Evolutionary conservation across 371 early-diverging fungal genomes (phyloP).

Genomic region (Blakeslea trispora): DNA sequence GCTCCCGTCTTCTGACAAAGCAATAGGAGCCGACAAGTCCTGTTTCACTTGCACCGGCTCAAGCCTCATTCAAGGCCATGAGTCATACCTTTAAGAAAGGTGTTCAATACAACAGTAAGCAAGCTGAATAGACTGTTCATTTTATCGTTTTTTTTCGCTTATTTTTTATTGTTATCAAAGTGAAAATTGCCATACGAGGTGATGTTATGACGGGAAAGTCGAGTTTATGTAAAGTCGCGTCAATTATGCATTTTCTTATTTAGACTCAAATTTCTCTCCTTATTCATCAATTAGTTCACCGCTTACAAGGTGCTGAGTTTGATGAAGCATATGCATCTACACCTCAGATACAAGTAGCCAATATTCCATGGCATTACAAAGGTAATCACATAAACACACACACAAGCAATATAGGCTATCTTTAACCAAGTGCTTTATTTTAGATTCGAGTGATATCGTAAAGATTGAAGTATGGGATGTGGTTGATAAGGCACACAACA

Average conservation of each 20-base stretch:
- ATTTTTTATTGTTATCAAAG: no score
- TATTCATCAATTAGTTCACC: constrained; percentile 61
- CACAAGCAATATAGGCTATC: neutral
- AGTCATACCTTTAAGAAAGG: constrained; percentile 50
- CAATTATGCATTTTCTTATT: no score
- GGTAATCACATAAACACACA: constrained; percentile 26
- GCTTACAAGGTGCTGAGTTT: constrained; percentile 61
- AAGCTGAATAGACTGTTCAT: no score
- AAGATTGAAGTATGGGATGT: constrained; percentile 76
- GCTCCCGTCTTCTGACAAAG: no score
- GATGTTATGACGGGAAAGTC: constrained; percentile 71
- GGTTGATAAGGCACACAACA: constrained; percentile 60
- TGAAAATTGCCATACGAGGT: constrained; percentile 69
- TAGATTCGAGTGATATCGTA: constrained; percentile 62
- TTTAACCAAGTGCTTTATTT: no score
- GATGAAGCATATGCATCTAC: constrained; percentile 54
- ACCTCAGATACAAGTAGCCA: constrained; percentile 67
- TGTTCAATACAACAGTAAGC: constrained; percentile 60
- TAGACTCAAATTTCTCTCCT: no score
- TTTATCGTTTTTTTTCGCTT: no score
- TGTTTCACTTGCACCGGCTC: constrained; percentile 18
- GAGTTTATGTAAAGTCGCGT: constrained; percentile 51
- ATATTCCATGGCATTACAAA: constrained; percentile 69
- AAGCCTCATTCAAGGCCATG: constrained; percentile 46
- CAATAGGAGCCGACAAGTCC: constrained; percentile 20